Percentiles rank a stretch among this genome's conserved stretches.
Conservation (phyloP, 202 grass and related monocot genomes). For the Eragrostis tef region DNA sequence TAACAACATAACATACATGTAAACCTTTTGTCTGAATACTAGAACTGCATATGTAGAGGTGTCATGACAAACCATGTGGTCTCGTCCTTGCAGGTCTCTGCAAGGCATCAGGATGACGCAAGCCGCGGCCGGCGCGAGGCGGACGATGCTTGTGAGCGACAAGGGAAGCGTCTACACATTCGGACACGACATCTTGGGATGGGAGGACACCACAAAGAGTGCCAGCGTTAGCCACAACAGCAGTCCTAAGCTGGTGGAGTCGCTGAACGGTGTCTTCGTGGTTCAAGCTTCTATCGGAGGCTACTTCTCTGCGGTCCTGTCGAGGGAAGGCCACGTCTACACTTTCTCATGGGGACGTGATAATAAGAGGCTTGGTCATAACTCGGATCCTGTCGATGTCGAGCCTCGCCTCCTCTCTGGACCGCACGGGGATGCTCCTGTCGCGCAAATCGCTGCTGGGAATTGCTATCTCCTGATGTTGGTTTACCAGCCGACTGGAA, state of each 20-base stretch:
- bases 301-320: slow-evolving; percentile 64
- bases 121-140: slow-evolving; percentile 56
- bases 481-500: slow-evolving; percentile 57
- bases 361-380: slow-evolving; percentile 51
- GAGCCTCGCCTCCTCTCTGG: slow-evolving; percentile 55
- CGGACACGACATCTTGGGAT: slow-evolving; percentile 53
- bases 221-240: slow-evolving; percentile 22
- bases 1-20: not conserved
- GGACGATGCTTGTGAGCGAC: slow-evolving; percentile 75
- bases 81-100: slow-evolving; percentile 51
- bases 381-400: slow-evolving; percentile 39
- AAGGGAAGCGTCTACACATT: slow-evolving; percentile 61
- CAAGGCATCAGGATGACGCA: slow-evolving; percentile 76
- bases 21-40: too few relatives aligned
- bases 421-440: slow-evolving; percentile 54
- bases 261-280: slow-evolving; percentile 59
- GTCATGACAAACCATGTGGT: not conserved
- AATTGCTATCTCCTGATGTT: slow-evolving; percentile 71
- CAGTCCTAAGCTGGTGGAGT: slow-evolving; percentile 64
- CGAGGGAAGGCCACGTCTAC: slow-evolving; percentile 65
- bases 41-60: too few relatives aligned
- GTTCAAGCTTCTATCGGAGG: slow-evolving; percentile 69
- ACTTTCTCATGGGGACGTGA: slow-evolving; percentile 64
- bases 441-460: slow-evolving; percentile 66
- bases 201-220: not conserved